phyloP scores from a whole-genome alignment of 2,329 filamentous ascomycete species.

The Ophiostoma fasciatum region DNA sequence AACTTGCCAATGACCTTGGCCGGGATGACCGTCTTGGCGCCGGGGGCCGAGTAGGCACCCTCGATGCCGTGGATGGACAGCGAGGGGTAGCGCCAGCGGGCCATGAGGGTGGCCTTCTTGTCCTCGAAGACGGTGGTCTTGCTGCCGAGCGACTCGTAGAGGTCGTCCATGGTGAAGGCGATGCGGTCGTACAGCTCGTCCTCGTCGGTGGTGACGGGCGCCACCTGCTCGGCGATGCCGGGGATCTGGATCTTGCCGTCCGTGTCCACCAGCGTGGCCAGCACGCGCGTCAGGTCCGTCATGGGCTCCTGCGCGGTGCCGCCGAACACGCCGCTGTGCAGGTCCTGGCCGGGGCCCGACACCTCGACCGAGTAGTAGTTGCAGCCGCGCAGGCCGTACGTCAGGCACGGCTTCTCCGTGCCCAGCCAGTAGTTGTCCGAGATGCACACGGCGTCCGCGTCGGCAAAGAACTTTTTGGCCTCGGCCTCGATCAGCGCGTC shows the following conservation, averaged over 20 bases:
- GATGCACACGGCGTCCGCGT: slow-evolving; percentile 92
- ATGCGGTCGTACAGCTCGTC: slow-evolving; percentile 78
- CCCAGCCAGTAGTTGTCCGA: slow-evolving; percentile 99
- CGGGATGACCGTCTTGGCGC: slow-evolving; percentile 96
- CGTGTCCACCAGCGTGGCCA: slow-evolving; percentile 74
- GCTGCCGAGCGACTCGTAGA: slow-evolving; percentile 83
- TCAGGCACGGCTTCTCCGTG: slow-evolving; percentile 95
- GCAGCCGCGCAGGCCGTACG: slow-evolving; percentile 90
- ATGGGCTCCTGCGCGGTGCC: slow-evolving; percentile 96
- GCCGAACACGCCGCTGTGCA: slow-evolving; percentile 95
- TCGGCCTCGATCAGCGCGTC: slow-evolving; percentile 89
- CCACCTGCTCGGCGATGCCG: slow-evolving; percentile 89
- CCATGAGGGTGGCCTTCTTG: slow-evolving; percentile 90
- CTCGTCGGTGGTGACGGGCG: slow-evolving; percentile 74
- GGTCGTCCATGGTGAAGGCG: slow-evolving; percentile 88
- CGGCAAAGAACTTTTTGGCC: slow-evolving; percentile 87
- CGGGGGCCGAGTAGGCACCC: slow-evolving; percentile 82
- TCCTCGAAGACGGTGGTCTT: slow-evolving; percentile 74
- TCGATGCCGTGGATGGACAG: slow-evolving; percentile 90
- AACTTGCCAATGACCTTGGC: slow-evolving; percentile 98
- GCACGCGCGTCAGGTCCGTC: slow-evolving; percentile 78
- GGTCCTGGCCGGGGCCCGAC: slow-evolving; percentile 78
- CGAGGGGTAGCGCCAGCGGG: slow-evolving; percentile 87
- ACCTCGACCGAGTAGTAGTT: slow-evolving; percentile 95
- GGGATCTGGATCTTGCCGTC: slow-evolving; percentile 87